Evolutionary conservation across 345 rosid species (phyloP).

Genomic region (Adansonia digitata): DNA sequence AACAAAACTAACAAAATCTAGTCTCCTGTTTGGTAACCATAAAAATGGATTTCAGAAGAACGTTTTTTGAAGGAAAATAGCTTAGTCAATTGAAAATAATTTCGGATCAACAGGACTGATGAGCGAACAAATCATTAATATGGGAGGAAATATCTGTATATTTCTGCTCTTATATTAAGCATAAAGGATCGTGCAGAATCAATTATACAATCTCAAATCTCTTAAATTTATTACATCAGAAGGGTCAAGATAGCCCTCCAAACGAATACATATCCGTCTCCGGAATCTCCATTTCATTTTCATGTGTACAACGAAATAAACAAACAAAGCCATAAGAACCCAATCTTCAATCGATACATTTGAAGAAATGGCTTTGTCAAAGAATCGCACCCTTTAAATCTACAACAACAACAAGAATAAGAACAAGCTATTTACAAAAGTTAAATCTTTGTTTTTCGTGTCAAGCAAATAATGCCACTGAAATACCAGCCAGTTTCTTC

Average conservation of each 20-base stretch:
- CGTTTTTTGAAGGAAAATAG: too few species aligned
- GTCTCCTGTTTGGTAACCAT: background rate
- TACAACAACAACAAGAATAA: conserved; percentile 17
- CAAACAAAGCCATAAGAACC: too few species aligned
- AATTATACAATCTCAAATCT: background rate
- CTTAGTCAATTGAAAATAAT: too few species aligned
- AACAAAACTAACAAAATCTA: background rate
- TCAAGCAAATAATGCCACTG: conserved; percentile 50
- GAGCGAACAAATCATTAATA: too few species aligned
- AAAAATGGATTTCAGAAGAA: too few species aligned
- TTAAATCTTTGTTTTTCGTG: conserved; percentile 14
- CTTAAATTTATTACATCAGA: conserved; percentile 8
- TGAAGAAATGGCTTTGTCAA: conserved; percentile 26
- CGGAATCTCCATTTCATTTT: too few species aligned
- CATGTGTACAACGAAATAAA: too few species aligned
- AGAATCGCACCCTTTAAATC: conserved; percentile 16
- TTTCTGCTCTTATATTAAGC: background rate
- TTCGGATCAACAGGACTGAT: too few species aligned
- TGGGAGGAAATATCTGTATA: background rate
- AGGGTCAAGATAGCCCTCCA: conserved; percentile 20
- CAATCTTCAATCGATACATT: conserved; percentile 24
- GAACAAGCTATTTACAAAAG: background rate
- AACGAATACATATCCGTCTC: conserved; percentile 1
- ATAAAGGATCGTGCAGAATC: background rate
- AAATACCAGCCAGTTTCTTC: conserved; percentile 40